phyloP scores from a whole-genome alignment of 108 stramenopile genomes.

The Cyclotella cryptica region DNA sequence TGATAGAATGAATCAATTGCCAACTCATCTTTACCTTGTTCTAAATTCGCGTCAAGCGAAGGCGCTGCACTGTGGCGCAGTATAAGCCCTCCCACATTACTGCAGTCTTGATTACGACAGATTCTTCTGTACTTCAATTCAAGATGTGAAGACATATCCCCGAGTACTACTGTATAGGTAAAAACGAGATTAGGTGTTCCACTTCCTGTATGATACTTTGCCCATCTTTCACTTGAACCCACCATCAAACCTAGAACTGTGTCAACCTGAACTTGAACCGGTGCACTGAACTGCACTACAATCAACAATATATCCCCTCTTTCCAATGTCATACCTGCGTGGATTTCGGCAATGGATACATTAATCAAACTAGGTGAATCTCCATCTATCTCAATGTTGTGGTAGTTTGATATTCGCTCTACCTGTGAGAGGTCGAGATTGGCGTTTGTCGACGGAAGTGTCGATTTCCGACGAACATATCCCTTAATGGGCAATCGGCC shows the following conservation, averaged over 20 bases:
- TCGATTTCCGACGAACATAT: conserved; percentile 36
- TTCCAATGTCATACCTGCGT: conserved; percentile 22
- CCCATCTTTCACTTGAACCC: conserved; percentile 28
- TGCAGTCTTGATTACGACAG: conserved; percentile 22
- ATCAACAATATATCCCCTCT: conserved; percentile 30
- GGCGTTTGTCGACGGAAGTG: conserved; percentile 36
- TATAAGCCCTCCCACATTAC: conserved; percentile 22
- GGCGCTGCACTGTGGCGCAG: conserved; percentile 26
- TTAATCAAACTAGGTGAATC: conserved; percentile 20
- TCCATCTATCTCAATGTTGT: conserved; percentile 30
- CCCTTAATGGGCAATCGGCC: conserved; percentile 33
- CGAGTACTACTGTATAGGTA: conserved; percentile 20
- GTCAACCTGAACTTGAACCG: conserved; percentile 20
- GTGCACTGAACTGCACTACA: conserved; percentile 29
- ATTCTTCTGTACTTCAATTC: conserved; percentile 35
- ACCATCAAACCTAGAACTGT: conserved; percentile 32
- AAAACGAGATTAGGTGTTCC: conserved; percentile 26
- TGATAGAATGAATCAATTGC: neutral
- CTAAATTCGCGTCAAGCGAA: conserved; percentile 18
- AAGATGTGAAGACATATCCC: conserved; percentile 23
- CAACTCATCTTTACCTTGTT: conserved; percentile 11
- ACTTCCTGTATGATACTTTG: conserved; percentile 36
- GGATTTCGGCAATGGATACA: conserved; percentile 20
- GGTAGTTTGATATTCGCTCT: conserved; percentile 4
- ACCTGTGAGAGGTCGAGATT: conserved; percentile 26